Base-by-base conservation (phyloP, 1,139 yeast genomes). In the Pichia sp. region DNA sequence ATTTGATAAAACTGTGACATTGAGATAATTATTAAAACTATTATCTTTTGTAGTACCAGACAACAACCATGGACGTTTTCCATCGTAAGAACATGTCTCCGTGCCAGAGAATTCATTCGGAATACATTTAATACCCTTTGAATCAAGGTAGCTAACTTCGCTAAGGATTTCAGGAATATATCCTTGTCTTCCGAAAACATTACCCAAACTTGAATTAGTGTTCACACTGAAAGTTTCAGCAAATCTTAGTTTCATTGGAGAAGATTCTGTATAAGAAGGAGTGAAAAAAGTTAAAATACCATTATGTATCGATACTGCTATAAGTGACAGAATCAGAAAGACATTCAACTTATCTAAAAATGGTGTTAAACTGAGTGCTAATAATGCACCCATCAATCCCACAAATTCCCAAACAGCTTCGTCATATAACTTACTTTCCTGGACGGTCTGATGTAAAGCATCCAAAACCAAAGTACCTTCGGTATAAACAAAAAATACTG, bases 221-320 rank as follows among this genome's bases (percentile, higher is more conserved):
- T 41, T 43, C 47, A 80, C 63, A 52, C 80, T 72, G 43, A 81
- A 67, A 2, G 67, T 63, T 60, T 87, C 89, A 30, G 78, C 62
- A 55, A 83, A 82, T 52, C 90, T 69, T 44, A 85, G 68, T 58
- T 86, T 87, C 61, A 86, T 64, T 9, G 95, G 95, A 34, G 77
- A 71, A 3, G 63, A 60, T 34, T 69, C 67, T 30, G 78, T 74
- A 58, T 82, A 84, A 9, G 95, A 82, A 10, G 66, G 63, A 25
- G 67, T 59, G 16, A 65, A 52, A 10, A 70, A 54, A 3, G 78
- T 62, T 3, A 54, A 38, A 2, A 49, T 30, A 5, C 55, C 44
- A 11, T 54, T 50, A 27, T 53, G 40, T 4, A 62, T 51, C 3
- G 69, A 51, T 1, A 73, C 63, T 24, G 78, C 56, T 0, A 68